These are phyloP conservation scores for Paxillus involutus DNA, from an alignment of 768 basidiomycete genomes.

Conservation along the genomic window DNA sequence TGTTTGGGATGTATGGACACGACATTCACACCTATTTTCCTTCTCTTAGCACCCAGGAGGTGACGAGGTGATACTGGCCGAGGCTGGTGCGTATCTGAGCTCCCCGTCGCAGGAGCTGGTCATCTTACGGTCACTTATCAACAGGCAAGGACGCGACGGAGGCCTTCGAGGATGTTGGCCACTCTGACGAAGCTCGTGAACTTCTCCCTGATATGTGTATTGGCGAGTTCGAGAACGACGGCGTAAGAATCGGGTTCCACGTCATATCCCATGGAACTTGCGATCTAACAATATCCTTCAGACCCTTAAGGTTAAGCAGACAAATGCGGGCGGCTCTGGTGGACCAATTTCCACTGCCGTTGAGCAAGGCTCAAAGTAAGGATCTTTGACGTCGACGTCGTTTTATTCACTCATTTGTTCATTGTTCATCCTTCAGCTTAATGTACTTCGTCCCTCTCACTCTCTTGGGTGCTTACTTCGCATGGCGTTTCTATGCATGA, in stretches of 20 bases:
- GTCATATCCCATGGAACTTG: slow-evolving; percentile 2
- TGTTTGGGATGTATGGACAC: neutral
- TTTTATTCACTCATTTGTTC: slow-evolving; percentile 9
- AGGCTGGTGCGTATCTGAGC: slow-evolving; percentile 67
- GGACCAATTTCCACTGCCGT: slow-evolving; percentile 44
- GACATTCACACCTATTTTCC: slow-evolving; percentile 9
- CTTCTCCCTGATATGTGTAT: slow-evolving; percentile 77
- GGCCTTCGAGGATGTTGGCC: slow-evolving; percentile 98
- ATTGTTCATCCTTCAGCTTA: slow-evolving; percentile 40
- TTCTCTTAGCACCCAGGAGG: slow-evolving; percentile 85
- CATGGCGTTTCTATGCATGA: slow-evolving; percentile 71
- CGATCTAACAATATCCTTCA: slow-evolving; percentile 20
- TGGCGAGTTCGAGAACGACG: slow-evolving; percentile 76
- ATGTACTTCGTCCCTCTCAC: slow-evolving; percentile 85
- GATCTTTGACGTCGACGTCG: slow-evolving; percentile 7
- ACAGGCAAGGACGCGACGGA: slow-evolving; percentile 94
- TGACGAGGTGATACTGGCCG: slow-evolving; percentile 94
- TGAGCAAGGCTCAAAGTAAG: slow-evolving; percentile 70
- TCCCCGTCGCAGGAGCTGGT: slow-evolving; percentile 1
- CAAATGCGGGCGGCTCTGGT: slow-evolving; percentile 45
- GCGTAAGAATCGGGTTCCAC: slow-evolving; percentile 41
- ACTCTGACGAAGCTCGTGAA: slow-evolving; percentile 95
- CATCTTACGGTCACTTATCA: slow-evolving; percentile 1
- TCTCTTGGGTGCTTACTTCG: slow-evolving; percentile 83
- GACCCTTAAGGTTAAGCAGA: slow-evolving; percentile 54